Conservation (phyloP, 257 asterid genomes). For the Solanum etuberosum region DNA sequence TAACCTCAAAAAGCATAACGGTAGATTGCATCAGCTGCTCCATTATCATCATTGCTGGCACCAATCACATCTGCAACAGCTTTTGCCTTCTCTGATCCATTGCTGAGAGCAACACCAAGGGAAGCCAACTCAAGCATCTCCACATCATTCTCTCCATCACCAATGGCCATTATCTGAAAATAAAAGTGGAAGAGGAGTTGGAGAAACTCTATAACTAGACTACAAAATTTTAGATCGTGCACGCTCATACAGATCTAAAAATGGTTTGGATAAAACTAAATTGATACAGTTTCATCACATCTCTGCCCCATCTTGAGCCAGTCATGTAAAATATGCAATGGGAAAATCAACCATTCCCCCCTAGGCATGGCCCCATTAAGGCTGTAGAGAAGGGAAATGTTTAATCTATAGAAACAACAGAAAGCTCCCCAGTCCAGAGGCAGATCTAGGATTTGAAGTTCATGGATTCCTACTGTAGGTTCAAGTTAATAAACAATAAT, state of each 20-base stretch:
- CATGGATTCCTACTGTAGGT: neutral
- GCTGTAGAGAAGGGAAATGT: neutral
- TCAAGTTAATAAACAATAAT: neutral
- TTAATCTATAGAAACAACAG: neutral
- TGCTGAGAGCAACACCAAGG: conserved; percentile 78
- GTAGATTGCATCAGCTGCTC: conserved; percentile 94
- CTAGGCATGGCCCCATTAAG: neutral
- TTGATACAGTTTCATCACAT: neutral
- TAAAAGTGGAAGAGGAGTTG: neutral
- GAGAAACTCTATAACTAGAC: neutral
- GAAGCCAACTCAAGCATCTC: conserved; percentile 96
- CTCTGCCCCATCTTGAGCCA: neutral
- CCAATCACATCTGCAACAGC: conserved; percentile 80
- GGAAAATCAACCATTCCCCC: neutral
- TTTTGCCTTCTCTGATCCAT: conserved; percentile 90
- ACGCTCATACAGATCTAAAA: neutral
- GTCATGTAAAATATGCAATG: neutral
- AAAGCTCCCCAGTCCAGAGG: neutral
- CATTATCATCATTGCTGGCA: conserved; percentile 86
- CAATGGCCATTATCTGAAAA: conserved; percentile 82
- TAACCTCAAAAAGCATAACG: conserved; percentile 67
- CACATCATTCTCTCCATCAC: conserved; percentile 95
- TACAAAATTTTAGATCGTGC: neutral
- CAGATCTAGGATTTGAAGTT: neutral
- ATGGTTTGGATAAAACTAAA: neutral